Evolutionary conservation across 2,329 filamentous ascomycete genomes (phyloP).

Genomic region (Fusarium torulosum): DNA sequence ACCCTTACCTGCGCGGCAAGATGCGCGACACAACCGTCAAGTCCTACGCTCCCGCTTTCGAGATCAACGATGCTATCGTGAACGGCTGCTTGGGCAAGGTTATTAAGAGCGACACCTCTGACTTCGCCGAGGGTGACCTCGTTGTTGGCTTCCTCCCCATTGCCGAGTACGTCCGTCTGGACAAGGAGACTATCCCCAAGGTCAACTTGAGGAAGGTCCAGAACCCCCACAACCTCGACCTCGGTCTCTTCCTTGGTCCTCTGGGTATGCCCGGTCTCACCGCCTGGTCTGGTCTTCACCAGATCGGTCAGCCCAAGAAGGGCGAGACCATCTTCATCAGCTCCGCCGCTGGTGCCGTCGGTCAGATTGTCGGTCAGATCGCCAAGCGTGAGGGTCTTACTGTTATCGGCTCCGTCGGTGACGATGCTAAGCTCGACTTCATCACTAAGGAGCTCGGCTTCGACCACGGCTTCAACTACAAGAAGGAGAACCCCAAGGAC

Average conservation of each 20-base stretch:
- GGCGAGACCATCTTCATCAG: conserved; percentile 86
- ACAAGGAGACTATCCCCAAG: conserved; percentile 54
- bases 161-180: conserved; percentile 76
- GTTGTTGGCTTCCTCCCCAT: conserved; percentile 69
- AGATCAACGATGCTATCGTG: conserved; percentile 71
- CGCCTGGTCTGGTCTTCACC: conserved; percentile 76
- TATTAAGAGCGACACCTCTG: conserved; percentile 73
- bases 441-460: conserved; percentile 64
- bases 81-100: conserved; percentile 76
- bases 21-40: conserved; percentile 74
- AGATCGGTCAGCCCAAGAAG: conserved; percentile 72
- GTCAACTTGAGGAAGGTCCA: conserved; percentile 66
- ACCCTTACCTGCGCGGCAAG: conserved; percentile 85
- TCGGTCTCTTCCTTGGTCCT: conserved; percentile 77
- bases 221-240: conserved; percentile 77
- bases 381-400: conserved; percentile 83
- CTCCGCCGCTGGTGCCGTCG: conserved; percentile 83
- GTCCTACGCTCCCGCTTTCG: conserved; percentile 69
- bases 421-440: conserved; percentile 83
- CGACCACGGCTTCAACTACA: conserved; percentile 84
- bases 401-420: conserved; percentile 84
- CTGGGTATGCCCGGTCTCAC: conserved; percentile 74
- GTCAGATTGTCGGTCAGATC: conserved; percentile 84
- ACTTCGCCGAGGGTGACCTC: conserved; percentile 76
- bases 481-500: conserved; percentile 78